A percentile compares a stretch with the other conserved stretches of the same genome.
phyloP scores from a whole-genome alignment of 208 protist genomes.

The Leishmania mexicana region DNA sequence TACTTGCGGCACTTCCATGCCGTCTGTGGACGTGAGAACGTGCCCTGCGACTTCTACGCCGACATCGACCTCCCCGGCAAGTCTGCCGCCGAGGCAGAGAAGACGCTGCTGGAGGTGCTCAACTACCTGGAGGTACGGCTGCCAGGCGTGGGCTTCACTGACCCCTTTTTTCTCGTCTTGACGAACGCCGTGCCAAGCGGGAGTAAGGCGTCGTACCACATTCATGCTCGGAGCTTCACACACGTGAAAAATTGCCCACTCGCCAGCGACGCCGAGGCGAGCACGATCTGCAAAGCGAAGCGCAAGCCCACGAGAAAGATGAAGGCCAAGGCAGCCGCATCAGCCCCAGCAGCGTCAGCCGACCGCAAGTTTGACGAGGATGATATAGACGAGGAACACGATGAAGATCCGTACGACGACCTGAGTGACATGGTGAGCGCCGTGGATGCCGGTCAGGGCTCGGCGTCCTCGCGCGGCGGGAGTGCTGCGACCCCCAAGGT shows the following conservation, averaged over 20 bases:
- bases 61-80: conserved; percentile 74
- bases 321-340: background rate
- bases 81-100: conserved; percentile 38
- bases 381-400: conserved; percentile 6
- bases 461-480: background rate
- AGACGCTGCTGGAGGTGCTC: conserved; percentile 69
- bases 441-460: conserved; percentile 32
- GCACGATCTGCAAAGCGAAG: background rate
- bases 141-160: conserved; percentile 70
- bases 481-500: conserved; percentile 24
- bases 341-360: background rate
- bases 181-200: conserved; percentile 61
- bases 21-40: conserved; percentile 71
- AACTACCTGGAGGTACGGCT: conserved; percentile 82
- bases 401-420: conserved; percentile 36
- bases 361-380: conserved; percentile 4
- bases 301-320: background rate
- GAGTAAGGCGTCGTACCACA: conserved; percentile 77
- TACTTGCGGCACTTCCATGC: conserved; percentile 67
- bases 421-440: conserved; percentile 46
- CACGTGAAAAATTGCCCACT: conserved; percentile 5
- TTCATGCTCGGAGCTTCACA: conserved; percentile 77
- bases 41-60: conserved; percentile 87
- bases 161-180: conserved; percentile 77
- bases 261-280: background rate